phyloP scores from a whole-genome alignment of 768 basidiomycete species.

The Mycena galericulata region DNA sequence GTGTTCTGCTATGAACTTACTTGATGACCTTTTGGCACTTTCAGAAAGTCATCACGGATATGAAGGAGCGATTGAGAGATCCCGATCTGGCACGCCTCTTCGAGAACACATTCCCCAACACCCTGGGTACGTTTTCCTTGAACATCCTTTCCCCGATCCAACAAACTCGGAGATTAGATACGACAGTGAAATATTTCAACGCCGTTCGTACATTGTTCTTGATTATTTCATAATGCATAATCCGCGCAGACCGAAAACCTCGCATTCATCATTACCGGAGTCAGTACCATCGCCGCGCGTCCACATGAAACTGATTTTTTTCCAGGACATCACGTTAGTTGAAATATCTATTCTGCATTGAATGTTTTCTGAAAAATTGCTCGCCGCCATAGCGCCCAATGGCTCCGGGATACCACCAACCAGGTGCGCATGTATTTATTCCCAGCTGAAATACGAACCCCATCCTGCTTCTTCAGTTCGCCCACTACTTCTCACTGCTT shows the following conservation, averaged over 20 bases:
- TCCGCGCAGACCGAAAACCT: slow-evolving; percentile 69
- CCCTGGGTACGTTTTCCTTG: slow-evolving; percentile 64
- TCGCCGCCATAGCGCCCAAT: slow-evolving; percentile 75
- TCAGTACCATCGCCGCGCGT: slow-evolving; percentile 45
- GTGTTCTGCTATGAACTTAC: neutral
- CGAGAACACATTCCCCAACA: slow-evolving; percentile 87
- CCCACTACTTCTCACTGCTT: slow-evolving; percentile 74
- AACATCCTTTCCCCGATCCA: no score
- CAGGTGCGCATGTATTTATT: slow-evolving; percentile 57
- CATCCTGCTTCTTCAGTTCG: slow-evolving; percentile 60
- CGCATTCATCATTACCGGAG: slow-evolving; percentile 86
- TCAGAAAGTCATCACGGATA: slow-evolving; percentile 80
- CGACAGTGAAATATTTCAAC: slow-evolving; percentile 83
- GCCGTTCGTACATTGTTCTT: slow-evolving; percentile 59
- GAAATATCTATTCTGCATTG: neutral
- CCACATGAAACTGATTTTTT: slow-evolving; percentile 4
- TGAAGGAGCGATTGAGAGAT: slow-evolving; percentile 78
- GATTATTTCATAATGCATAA: neutral
- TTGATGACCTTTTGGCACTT: neutral
- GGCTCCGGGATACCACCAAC: slow-evolving; percentile 86
- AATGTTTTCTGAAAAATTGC: slow-evolving; percentile 18
- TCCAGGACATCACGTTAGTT: slow-evolving; percentile 79
- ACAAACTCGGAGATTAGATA: slow-evolving; percentile 67
- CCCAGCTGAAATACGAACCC: slow-evolving; percentile 3
- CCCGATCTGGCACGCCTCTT: slow-evolving; percentile 83